These are phyloP conservation scores for Limnanthes douglasii DNA, from an alignment of 345 rosid genomes.

Conservation along the genomic window DNA sequence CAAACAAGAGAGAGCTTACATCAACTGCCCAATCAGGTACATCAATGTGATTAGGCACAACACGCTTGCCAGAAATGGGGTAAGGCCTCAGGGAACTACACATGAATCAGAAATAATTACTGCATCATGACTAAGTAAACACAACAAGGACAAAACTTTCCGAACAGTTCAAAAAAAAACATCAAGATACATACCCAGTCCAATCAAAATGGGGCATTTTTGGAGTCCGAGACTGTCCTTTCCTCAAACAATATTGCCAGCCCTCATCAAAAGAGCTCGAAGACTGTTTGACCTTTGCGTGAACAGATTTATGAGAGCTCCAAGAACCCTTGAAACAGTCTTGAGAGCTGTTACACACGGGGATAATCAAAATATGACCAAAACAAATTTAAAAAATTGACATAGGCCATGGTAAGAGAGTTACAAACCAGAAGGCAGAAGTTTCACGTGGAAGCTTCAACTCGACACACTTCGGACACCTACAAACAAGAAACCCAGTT, in stretches of 20 bases:
- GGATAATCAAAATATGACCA: slow-evolving; percentile 3
- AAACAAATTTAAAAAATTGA: not conserved
- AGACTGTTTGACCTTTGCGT: slow-evolving; percentile 49
- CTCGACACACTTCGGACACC: slow-evolving; percentile 89
- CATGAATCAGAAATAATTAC: slow-evolving; percentile 7
- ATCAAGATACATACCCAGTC: slow-evolving; percentile 57
- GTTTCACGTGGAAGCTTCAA: slow-evolving; percentile 92
- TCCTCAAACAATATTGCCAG: slow-evolving; percentile 69
- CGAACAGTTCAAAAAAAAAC: not conserved
- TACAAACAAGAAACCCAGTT: slow-evolving; percentile 10
- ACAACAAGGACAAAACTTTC: not conserved
- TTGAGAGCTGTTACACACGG: slow-evolving; percentile 62
- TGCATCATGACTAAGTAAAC: not conserved
- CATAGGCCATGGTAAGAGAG: not conserved
- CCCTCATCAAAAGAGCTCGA: slow-evolving; percentile 33
- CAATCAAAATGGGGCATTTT: slow-evolving; percentile 77
- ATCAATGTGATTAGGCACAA: slow-evolving; percentile 51
- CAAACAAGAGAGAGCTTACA: slow-evolving; percentile 65
- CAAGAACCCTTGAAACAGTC: slow-evolving; percentile 93
- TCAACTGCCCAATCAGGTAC: slow-evolving; percentile 89
- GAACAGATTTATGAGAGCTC: slow-evolving; percentile 85
- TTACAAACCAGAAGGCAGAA: slow-evolving; percentile 75
- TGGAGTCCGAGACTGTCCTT: slow-evolving; percentile 48
- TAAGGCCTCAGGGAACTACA: slow-evolving; percentile 63
- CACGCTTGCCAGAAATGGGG: slow-evolving; percentile 51